phyloP scores from a whole-genome alignment of 768 basidiomycete genomes.

The Basidioascus undulatus region DNA sequence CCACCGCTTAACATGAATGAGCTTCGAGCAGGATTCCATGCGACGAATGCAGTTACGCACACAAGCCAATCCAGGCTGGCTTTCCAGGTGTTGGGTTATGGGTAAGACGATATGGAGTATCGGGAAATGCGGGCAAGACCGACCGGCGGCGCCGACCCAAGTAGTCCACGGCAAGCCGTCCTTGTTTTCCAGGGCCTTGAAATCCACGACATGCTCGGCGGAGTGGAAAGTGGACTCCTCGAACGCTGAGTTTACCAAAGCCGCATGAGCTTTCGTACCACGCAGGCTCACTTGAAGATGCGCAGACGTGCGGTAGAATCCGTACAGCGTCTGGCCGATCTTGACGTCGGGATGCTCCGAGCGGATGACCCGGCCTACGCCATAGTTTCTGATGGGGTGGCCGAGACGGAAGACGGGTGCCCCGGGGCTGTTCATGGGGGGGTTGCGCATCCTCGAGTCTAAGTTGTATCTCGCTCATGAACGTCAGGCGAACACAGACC shows the following conservation, averaged over 20 bases:
- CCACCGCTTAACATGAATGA: neutral
- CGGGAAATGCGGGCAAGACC: too few species aligned
- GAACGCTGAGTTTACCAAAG: neutral
- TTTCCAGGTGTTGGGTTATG: too few species aligned
- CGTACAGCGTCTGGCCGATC: constrained; percentile 10
- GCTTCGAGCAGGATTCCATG: neutral
- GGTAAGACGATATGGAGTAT: too few species aligned
- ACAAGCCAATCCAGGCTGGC: constrained; percentile 7
- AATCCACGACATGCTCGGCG: constrained; percentile 3
- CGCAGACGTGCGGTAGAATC: constrained; percentile 3
- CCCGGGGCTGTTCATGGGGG: constrained; percentile 5
- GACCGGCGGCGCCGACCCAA: constrained; percentile 9
- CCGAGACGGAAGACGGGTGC: constrained; percentile 6
- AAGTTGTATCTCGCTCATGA: too few species aligned
- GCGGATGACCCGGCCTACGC: constrained; percentile 8
- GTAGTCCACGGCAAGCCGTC: constrained; percentile 11
- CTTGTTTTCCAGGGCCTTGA: constrained; percentile 11
- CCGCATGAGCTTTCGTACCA: constrained; percentile 2
- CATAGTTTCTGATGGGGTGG: constrained; percentile 3
- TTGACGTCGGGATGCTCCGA: constrained; percentile 3
- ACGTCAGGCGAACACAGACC: too few species aligned
- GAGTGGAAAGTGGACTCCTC: neutral
- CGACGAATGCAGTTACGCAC: too few species aligned
- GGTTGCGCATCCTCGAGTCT: constrained; percentile 2
- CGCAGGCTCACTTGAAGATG: neutral